phyloP scores from a whole-genome alignment of 352 stramenopile genomes.

The Phytopythium boreale region DNA sequence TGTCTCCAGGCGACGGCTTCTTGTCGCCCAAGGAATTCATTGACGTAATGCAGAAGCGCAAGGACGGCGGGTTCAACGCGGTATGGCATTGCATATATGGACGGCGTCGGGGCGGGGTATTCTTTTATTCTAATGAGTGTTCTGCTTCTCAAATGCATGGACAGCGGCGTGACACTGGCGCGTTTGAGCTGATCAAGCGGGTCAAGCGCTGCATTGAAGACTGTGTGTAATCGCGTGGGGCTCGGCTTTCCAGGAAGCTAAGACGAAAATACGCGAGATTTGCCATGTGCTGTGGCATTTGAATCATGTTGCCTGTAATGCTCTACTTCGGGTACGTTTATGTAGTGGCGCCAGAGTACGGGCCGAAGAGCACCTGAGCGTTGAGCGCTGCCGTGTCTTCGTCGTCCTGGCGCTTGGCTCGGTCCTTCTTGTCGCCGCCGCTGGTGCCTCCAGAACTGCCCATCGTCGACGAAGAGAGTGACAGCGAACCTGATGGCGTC shows the following conservation, averaged over 20 bases:
- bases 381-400: conserved; percentile 58
- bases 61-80: conserved; percentile 79
- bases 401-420: conserved; percentile 51
- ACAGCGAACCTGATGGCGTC: conserved; percentile 39
- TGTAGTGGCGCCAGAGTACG: conserved; percentile 53
- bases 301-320: not conserved
- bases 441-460: conserved; percentile 1
- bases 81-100: conserved; percentile 22
- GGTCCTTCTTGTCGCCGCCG: conserved; percentile 55
- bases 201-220: conserved; percentile 65
- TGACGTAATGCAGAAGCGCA: conserved; percentile 84
- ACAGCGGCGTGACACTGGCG: conserved; percentile 74
- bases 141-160: not conserved
- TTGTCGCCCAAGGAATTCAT: conserved; percentile 84
- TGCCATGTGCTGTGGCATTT: not conserved
- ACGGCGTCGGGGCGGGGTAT: not conserved
- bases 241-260: not conserved
- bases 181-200: conserved; percentile 59
- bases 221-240: conserved; percentile 23
- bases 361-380: conserved; percentile 70
- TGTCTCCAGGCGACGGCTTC: conserved; percentile 57
- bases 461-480: not conserved
- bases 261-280: not conserved
- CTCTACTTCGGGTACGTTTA: conserved; percentile 1
- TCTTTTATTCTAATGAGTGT: not conserved